Conservation (phyloP, 1,284 basidiomycete genomes). For the Sphaerobolus stellatus region DNA sequence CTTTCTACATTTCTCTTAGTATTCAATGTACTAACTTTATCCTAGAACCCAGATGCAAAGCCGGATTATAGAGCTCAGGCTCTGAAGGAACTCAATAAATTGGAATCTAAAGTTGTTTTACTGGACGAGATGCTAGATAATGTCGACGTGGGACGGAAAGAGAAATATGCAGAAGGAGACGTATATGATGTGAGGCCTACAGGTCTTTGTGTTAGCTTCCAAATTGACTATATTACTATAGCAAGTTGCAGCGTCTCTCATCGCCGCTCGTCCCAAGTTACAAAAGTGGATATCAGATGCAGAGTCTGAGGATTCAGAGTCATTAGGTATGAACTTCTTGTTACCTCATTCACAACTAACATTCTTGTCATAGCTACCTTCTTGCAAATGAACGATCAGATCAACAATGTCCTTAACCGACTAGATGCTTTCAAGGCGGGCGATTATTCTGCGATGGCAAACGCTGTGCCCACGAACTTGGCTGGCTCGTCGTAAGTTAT, state of each 20-base stretch:
- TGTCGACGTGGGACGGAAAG: conserved; percentile 67
- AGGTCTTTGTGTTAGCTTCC: not conserved
- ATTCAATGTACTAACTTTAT: not conserved
- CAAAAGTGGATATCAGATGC: conserved; percentile 99
- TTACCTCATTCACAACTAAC: not conserved
- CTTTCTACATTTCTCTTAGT: not conserved
- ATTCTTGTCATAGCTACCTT: conserved; percentile 67
- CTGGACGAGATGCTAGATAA: conserved; percentile 98
- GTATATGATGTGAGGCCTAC: conserved; percentile 74
- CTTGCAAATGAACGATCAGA: conserved; percentile 95
- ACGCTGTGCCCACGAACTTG: conserved; percentile 64
- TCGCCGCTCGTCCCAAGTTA: conserved; percentile 86
- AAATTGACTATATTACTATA: conserved; percentile 28
- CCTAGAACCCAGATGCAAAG: conserved; percentile 85
- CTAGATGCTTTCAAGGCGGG: conserved; percentile 93
- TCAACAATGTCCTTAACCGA: conserved; percentile 88
- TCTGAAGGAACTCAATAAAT: conserved; percentile 86
- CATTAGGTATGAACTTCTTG: conserved; percentile 62
- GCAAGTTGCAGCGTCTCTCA: conserved; percentile 89
- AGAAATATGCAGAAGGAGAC: conserved; percentile 83
- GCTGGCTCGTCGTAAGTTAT: conserved; percentile 25
- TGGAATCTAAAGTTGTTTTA: conserved; percentile 92
- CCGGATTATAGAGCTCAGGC: conserved; percentile 93
- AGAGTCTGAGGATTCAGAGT: conserved; percentile 75
- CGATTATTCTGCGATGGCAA: conserved; percentile 68